phyloP scores from a whole-genome alignment of 257 asterid species.

The Scutellaria barbata region DNA sequence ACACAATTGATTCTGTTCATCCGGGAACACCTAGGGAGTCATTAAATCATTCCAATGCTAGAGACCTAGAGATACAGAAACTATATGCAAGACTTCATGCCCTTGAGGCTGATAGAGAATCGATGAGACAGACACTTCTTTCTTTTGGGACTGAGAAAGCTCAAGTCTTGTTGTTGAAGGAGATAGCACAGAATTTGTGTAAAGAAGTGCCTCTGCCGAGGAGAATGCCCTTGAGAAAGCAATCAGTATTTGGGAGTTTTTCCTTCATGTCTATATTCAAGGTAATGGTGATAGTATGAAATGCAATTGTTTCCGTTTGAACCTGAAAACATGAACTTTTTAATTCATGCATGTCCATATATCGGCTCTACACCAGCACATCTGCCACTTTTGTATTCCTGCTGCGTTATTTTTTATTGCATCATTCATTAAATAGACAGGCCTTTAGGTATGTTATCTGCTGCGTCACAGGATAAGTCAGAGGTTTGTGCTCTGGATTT shows the following conservation, averaged over 20 bases:
- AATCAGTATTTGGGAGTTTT: constrained; percentile 48
- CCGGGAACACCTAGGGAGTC: constrained; percentile 62
- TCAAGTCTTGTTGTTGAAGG: constrained; percentile 79
- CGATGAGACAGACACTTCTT: constrained; percentile 91
- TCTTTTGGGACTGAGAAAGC: constrained; percentile 91
- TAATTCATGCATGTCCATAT: constrained; percentile 16
- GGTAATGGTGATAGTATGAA: constrained; percentile 50
- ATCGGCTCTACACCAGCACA: constrained; percentile 8
- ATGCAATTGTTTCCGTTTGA: constrained; percentile 27
- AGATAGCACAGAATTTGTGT: constrained; percentile 89
- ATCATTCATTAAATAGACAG: constrained; percentile 15
- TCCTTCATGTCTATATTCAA: constrained; percentile 69
- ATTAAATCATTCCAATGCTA: constrained; percentile 43
- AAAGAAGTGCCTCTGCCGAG: constrained; percentile 67
- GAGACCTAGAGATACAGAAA: constrained; percentile 79
- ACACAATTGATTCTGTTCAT: constrained; percentile 84
- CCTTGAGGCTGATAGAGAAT: constrained; percentile 97
- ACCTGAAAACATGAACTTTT: constrained; percentile 11
- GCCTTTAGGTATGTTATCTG: neutral
- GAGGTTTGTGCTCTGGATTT: constrained; percentile 10
- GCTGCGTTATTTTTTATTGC: constrained; percentile 20
- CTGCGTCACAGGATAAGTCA: constrained; percentile 17
- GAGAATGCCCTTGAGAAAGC: constrained; percentile 59
- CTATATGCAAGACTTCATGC: constrained; percentile 87
- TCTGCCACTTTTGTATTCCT: neutral